Conservation (phyloP, 2,329 filamentous ascomycete species). For the Sporothrix pseudoabietina region DNA sequence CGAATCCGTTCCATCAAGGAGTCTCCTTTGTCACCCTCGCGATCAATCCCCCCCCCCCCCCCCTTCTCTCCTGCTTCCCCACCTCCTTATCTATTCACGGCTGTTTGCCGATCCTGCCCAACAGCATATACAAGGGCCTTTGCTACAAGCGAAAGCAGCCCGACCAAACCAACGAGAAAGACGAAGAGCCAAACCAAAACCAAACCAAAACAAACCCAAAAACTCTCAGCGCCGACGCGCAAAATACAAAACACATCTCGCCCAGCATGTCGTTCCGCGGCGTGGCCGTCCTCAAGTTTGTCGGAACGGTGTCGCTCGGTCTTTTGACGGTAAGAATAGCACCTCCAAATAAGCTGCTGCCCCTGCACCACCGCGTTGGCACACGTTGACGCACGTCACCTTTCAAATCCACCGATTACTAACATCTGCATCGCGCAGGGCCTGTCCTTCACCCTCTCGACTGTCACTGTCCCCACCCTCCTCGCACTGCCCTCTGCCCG, state of each 20-base stretch:
- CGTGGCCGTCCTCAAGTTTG: slow-evolving; percentile 83
- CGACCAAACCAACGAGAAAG: not conserved
- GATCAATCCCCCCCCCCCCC: too few relatives aligned
- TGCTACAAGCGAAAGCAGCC: not conserved
- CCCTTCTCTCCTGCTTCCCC: not conserved
- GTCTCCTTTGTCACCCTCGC: not conserved
- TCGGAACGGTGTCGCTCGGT: slow-evolving; percentile 86
- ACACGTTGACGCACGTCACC: not conserved
- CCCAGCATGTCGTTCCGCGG: slow-evolving; percentile 64
- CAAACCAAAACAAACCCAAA: not conserved
- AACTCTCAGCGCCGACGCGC: not conserved
- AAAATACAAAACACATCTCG: not conserved
- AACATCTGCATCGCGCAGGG: slow-evolving; percentile 59
- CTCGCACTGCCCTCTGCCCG: slow-evolving; percentile 77
- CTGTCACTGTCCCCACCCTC: slow-evolving; percentile 76
- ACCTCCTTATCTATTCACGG: slow-evolving; percentile 8
- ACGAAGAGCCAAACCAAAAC: not conserved
- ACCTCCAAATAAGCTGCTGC: not conserved
- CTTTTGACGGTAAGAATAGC: slow-evolving; percentile 74
- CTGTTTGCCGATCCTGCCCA: slow-evolving; percentile 2
- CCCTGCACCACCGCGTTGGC: too few relatives aligned
- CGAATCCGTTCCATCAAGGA: not conserved
- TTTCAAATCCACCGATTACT: not conserved
- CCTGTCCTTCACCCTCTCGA: slow-evolving; percentile 80
- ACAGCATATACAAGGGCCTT: not conserved